Base-by-base conservation (phyloP, 1,284 basidiomycete species). In the Prillingera fragicola region DNA sequence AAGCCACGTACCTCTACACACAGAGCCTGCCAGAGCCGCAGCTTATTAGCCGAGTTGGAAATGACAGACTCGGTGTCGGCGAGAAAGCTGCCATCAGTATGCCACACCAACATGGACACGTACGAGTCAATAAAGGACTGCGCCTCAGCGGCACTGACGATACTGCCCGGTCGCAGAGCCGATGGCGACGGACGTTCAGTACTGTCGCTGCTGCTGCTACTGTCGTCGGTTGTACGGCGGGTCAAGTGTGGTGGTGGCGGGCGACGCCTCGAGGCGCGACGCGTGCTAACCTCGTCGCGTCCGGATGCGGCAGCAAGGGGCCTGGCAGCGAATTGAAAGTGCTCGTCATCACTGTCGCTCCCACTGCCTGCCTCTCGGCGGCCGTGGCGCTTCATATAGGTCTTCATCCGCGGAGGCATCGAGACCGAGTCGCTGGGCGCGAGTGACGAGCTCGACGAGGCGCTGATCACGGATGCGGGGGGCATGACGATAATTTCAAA, bases 21-120 rank as follows among this genome's bases (percentile, higher is more conserved):
- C 19, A 70, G 50, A 1, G 68, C 55, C 43, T 69, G 68, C 65
- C 65, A 70, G 8, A 70, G 46, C 12, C 58, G 53, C 8, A 70
- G 53, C 44, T 66, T 67, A 47, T 67, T 67, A 8, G 48, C 55
- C 36, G 55, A 50, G 26, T 53, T 51, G 12, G 46, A 42, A 44
- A 55, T 61, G 37, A 60, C 64, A 8, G 35, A 41, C 22, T 29
- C 18, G 3, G 45, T 31, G 14, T 45, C 43, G 10, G 8, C 15
- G 22, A 52, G 37, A 34, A 52, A 52, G 10, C 50, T 52, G 46
- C 13, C 1, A n/a, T 15, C n/a, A n/a, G 36, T 44, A 15, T 41
- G 43, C 22, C 18, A 3, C 5, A 25, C 17, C 5, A 28, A 7
- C 22, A 13, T 7, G 1, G 8, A 5, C 13, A 44, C 35, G 8